Conservation (phyloP, 768 basidiomycete species). For the Lentinus tigrinus region DNA sequence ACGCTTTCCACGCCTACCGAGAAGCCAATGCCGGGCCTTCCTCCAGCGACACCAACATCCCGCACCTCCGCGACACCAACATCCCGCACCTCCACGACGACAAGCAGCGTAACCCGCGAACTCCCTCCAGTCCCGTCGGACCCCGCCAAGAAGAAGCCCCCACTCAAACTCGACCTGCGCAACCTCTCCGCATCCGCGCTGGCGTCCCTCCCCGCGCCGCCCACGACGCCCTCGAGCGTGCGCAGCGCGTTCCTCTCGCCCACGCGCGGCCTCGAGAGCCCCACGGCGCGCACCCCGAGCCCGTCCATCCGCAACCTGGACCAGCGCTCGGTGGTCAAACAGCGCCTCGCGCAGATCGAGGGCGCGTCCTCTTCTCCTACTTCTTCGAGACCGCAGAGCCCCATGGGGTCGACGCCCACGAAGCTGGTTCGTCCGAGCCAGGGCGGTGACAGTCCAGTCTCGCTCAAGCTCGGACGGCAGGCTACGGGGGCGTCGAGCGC, state of each 20-base stretch:
- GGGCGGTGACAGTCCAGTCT: neutral
- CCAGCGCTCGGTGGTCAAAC: constrained; percentile 61
- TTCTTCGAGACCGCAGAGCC: constrained; percentile 21
- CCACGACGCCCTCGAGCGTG: constrained; percentile 18
- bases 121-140: constrained; percentile 9
- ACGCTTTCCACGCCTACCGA: neutral
- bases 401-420: neutral
- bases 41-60: neutral
- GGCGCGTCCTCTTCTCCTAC: constrained; percentile 12
- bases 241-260: constrained; percentile 27
- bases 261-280: constrained; percentile 22
- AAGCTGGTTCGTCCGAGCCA: constrained; percentile 7
- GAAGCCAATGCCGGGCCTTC: neutral
- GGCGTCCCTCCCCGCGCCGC: constrained; percentile 19
- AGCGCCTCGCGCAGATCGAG: constrained; percentile 64
- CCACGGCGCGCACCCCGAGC: constrained; percentile 40
- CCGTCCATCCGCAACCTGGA: constrained; percentile 65
- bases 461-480: constrained; percentile 3
- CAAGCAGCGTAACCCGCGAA: constrained; percentile 3
- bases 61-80: neutral
- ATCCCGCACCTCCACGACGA: neutral
- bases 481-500: constrained; percentile 1
- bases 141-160: constrained; percentile 21
- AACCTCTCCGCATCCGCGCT: constrained; percentile 6
- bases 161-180: constrained; percentile 30